Evolutionary conservation across 2,329 filamentous ascomycete species (phyloP).

Genomic region (Apiospora aurea): DNA sequence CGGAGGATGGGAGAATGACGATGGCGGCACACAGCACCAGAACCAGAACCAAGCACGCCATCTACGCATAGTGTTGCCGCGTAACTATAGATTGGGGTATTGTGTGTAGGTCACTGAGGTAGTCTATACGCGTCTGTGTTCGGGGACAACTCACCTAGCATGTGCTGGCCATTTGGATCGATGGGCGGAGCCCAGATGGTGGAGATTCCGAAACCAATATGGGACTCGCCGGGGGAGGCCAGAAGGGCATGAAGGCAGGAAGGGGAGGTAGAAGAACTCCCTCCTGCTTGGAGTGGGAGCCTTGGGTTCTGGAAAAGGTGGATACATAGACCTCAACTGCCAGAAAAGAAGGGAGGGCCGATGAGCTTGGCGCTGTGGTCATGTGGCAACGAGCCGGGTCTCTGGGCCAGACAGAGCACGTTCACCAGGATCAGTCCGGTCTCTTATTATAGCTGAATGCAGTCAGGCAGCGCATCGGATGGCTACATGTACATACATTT

Average conservation of each 20-base stretch:
- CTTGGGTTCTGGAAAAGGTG: conserved; percentile 16
- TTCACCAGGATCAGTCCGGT: not conserved
- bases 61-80: not conserved
- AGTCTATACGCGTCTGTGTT: not conserved
- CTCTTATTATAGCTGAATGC: not conserved
- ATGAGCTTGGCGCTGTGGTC: conserved; percentile 6
- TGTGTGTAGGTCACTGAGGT: not conserved
- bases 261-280: conserved; percentile 10
- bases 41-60: not conserved
- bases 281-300: conserved; percentile 8
- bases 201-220: conserved; percentile 20
- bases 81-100: not conserved
- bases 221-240: conserved; percentile 2
- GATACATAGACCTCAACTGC: not conserved
- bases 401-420: not conserved
- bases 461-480: not conserved
- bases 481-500: too few relatives aligned
- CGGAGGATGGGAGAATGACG: not conserved
- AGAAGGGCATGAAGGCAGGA: not conserved
- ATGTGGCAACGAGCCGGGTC: conserved; percentile 11
- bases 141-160: not conserved
- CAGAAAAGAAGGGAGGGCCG: not conserved
- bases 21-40: not conserved
- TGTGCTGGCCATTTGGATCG: conserved; percentile 17
- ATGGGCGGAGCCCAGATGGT: not conserved